Base-by-base conservation (phyloP, 208 protist genomes). In the Acanthamoeba triangularis region DNA sequence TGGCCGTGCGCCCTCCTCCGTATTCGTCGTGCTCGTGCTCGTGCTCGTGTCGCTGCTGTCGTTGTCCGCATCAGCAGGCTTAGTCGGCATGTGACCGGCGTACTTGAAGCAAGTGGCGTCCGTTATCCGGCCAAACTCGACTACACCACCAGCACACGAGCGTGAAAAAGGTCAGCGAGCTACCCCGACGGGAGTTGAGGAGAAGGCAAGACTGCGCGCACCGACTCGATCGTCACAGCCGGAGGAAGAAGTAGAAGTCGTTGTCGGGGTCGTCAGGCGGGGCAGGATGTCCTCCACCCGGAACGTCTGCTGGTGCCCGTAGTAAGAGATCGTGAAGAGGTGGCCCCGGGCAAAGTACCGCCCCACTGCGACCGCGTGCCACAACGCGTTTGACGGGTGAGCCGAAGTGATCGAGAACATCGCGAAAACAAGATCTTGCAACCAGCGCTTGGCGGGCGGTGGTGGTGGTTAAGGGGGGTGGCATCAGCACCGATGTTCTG, bases 231-330 rank as follows among this genome's bases (percentile, higher is more conserved):
- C 52, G 16, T 35, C 52, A 59, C 52, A 14, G 13, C 52, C 18
- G 52, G 16, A 7, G 0, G 52, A 23, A 13, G 52, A 20, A 2
- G 52, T 59, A 1, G 52, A 5, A 30, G 23, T 25, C 61, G 61
- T 23, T 23, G 61, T 67, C 18, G 61, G 25, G 7, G 16, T 10
- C 18, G 61, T 52, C 33, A 69, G 33, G 28, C 10, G 37, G 33
- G 85, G 85, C 33, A 25, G 85, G 14, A 91, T 41, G 59, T 91
- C 61, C 33, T 63, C 61, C 28, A 91, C 33, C 16, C 41, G 54
- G 25, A 91, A 91, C 25, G 63, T 63, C 41, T 72, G 85, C 37
- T 91, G 59, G 14, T 91, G 85, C 23, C 85, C 85, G 85, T 91
- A 91, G 25, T 74, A 74, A 33, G 85, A 91, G 6, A 91, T 41